Base-by-base conservation (phyloP, 352 stramenopile genomes). In the Phytopythium oedochilum region DNA sequence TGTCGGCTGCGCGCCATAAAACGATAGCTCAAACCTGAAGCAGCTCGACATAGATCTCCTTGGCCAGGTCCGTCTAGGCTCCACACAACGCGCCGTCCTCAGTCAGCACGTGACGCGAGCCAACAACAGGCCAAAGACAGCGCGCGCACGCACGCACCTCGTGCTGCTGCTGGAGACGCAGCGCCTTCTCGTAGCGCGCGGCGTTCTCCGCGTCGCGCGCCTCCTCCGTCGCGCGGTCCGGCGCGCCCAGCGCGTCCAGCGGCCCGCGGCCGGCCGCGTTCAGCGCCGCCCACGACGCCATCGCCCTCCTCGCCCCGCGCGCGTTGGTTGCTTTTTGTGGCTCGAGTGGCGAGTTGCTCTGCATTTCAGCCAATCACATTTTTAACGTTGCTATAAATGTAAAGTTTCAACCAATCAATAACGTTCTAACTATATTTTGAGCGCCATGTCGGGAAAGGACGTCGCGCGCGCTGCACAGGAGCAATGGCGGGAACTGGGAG, bases 201-300 rank as follows among this genome's bases (percentile, higher is more conserved):
- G 73, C 68, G 45, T 85, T 77, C 12, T 80, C 64, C n/a, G 82
- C 75, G 40, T 92, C 82, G 53, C 86, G 78, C 0, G 82, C 82
- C 49, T 92, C 82, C 40, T 81, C 68, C 9, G 78, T 92, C 10
- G 75, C 75, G 10, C 63, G 59, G 45, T 66, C 57, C 20, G 62
- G 53, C 5, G 61, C 60, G 2, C 54, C 46, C 15, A 43, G 47
- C 22, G 28, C 29, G 40, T 55, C 55, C 9, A 31, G 45, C 28
- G 42, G 55, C 43, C 61, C 67, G 64, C 64, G 68, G 25, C 55
- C 66, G n/a, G 55, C 55, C 5, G 73, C 70, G 45, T 90, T 88
- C 46, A 90, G 50, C 44, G 80, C 78, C 34, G 75, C 73, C 80
- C 80, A 90, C n/a, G 76, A 86, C 43, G 73, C 54, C 75, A 87